Evolutionary conservation across 2,329 filamentous ascomycete species (phyloP).

Genomic region (Fusarium pseudoanthophilum): DNA sequence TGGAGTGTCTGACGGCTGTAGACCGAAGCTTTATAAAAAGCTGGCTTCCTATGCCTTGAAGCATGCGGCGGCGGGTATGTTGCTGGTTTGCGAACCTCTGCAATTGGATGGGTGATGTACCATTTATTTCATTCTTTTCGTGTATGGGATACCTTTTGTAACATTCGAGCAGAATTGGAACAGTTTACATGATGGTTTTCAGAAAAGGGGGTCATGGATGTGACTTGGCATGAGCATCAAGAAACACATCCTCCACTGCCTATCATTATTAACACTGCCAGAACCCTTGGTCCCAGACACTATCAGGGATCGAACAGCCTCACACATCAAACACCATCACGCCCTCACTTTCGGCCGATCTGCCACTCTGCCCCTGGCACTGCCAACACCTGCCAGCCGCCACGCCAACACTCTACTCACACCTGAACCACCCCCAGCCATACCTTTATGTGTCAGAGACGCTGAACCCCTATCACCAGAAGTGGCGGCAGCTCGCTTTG

Average conservation of each 20-base stretch:
- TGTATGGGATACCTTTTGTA: neutral
- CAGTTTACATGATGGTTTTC: neutral
- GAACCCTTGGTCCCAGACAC: neutral
- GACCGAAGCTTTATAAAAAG: neutral
- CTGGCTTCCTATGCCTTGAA: constrained; percentile 1
- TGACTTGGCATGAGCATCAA: neutral
- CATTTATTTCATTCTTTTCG: neutral
- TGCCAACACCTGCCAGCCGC: neutral
- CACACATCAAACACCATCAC: neutral
- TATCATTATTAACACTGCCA: neutral
- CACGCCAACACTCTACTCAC: neutral
- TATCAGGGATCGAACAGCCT: neutral
- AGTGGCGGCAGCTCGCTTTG: neutral
- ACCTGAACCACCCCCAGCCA: neutral
- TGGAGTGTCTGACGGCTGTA: neutral
- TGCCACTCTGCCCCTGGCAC: neutral
- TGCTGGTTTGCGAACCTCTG: neutral
- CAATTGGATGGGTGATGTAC: neutral
- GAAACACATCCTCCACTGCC: neutral
- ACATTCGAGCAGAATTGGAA: neutral
- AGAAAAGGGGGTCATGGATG: neutral
- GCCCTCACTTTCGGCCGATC: neutral
- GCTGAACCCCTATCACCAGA: neutral
- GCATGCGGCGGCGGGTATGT: neutral
- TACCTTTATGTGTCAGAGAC: neutral